A percentile compares a stretch with the other conserved stretches of the same genome.
phyloP scores from a whole-genome alignment of 148 eudicot species.

The Amaranthus palmeri region DNA sequence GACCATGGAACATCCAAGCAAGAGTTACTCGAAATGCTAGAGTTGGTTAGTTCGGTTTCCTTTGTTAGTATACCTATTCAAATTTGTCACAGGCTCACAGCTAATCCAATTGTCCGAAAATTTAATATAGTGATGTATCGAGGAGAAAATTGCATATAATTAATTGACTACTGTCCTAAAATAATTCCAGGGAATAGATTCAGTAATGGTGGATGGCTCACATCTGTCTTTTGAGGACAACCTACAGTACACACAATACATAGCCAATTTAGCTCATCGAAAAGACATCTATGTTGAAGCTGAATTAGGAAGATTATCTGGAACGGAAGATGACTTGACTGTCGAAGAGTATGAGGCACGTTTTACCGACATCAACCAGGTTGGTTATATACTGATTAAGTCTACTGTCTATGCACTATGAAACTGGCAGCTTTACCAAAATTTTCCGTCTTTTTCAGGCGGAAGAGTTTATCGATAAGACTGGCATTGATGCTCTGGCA shows the following conservation, averaged over 20 bases:
- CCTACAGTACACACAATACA: conserved; percentile 59
- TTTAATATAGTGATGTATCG: background rate
- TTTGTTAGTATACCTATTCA: background rate
- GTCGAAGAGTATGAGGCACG: conserved; percentile 88
- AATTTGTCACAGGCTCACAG: too few species aligned
- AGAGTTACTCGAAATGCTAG: conserved; percentile 76
- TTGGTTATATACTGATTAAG: conserved; percentile 20
- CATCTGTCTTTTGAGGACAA: conserved; percentile 87
- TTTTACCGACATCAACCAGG: conserved; percentile 79
- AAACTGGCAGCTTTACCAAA: background rate
- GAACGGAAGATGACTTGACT: conserved; percentile 90
- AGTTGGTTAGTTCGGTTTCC: conserved; percentile 52
- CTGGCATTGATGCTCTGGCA: conserved; percentile 89
- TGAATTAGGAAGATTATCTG: conserved; percentile 96
- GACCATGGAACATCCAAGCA: conserved; percentile 91
- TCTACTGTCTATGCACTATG: background rate
- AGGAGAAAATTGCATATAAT: background rate
- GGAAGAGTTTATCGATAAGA: conserved; percentile 68
- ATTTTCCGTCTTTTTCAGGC: conserved; percentile 50
- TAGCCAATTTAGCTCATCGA: conserved; percentile 61
- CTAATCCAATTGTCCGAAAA: background rate
- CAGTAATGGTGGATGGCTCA: conserved; percentile 96
- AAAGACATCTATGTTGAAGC: conserved; percentile 81
- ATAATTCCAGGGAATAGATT: conserved; percentile 71
- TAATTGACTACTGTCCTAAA: background rate